Evolutionary conservation across 257 asterid genomes (phyloP), one percentile per base, ranked within the genome.

Genomic region (Nicotiana knightiana): DNA sequence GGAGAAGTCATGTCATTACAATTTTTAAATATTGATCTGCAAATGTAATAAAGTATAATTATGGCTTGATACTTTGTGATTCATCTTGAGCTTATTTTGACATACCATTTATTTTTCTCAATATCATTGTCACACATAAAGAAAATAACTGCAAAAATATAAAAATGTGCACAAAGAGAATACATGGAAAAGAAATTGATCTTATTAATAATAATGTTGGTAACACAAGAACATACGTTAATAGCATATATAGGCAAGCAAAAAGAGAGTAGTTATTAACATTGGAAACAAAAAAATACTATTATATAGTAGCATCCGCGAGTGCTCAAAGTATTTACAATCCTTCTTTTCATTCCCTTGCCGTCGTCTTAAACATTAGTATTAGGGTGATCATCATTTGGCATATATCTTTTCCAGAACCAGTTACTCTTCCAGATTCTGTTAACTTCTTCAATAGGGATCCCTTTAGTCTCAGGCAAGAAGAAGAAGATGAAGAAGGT

Each of bases 381-480:
- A 82, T 80, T 81, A 21, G 89, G 86, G 70, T 71, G 81, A 21
- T 88, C 91, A 4, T 5, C 94, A n/a, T 86, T 86, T 1, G 63
- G 24, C 79, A 91, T 76, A 62, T 81, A 94, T 59, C 83, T 88
- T 3, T 89, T 87, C 98, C 98, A 94, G 85, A 83, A 94, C 98
- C 97, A 93, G 11, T 94, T 97, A 26, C 81, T 32, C 75, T 89
- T 91, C 97, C 98, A 94, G 17, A 94, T 93, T 18, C 80, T 48
- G 51, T 26, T 85, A 90, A 94, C 90, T 85, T 94, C 97, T 79
- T 94, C 98, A 5, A 94, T 91, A 10, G 95, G 97, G 4, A 94
- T 84, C 33, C 91, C 91, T 89, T 91, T 94, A 0, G 98, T 94
- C 88, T 94, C 98, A 7, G 98, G 98, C 86, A 94, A 58, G 85